Base-by-base conservation (phyloP, 345 rosid genomes). In the Populus pruinosa region DNA sequence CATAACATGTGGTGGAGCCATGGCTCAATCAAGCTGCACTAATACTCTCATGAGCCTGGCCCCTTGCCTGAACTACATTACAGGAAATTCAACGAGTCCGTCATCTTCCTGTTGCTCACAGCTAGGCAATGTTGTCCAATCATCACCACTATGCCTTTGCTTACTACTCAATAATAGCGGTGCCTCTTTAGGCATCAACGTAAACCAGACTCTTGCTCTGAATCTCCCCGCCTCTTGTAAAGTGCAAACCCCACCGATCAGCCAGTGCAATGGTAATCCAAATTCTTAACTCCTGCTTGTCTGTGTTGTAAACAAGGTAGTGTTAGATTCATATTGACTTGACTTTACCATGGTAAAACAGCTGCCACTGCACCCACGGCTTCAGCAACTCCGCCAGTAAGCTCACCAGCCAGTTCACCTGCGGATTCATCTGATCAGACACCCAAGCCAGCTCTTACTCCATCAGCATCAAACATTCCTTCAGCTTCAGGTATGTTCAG, bases 91-190 rank as follows among this genome's bases (percentile, higher is more conserved):
- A 69, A 75, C 94, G 1, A 82, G 82, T 11, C 98, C 97, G 11
- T 87, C 95, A 1, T 84, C 88, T 65, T 62, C 86, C 1, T 92
- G 96, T 85, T 89, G 94, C 90, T 80, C 90, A 11, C 89, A 83
- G 84, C 86, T 92, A 0, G 79, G 83, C 72, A 79, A 47, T 71
- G 90, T 90, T 6, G 92, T 90, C 66, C 89, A 83, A 74, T 80
- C 89, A 27, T 86, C 88, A 9, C 97, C 97, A 8, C 87, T 81
- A 67, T 92, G 93, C 84, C 88, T 90, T 63, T 94, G 94, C 83
- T 72, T 89, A 25, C 87, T 82, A 64, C 85, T 92, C 73, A 88
- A 79, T 17, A 77, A 85, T 39, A 86, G 83, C 8, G 86, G 79
- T 27, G 87, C 90, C 36, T 78, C 88, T 14, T 33, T 87, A 38